phyloP scores from a whole-genome alignment of 2,329 filamentous ascomycete species.

The Coniochaeta prunicola region DNA sequence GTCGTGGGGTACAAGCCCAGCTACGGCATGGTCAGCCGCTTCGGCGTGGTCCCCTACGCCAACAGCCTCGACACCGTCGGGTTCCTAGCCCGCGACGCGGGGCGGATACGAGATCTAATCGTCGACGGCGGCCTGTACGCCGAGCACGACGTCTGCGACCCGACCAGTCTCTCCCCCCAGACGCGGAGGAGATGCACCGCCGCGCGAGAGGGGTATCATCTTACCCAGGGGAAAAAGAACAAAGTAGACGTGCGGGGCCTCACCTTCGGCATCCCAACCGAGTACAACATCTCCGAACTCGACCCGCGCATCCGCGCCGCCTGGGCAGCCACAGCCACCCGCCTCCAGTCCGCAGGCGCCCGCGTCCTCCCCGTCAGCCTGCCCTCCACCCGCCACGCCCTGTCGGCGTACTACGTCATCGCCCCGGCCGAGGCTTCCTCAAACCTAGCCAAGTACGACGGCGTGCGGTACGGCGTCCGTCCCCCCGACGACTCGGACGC shows the following conservation, averaged over 20 bases:
- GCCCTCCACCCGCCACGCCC: conserved; percentile 74
- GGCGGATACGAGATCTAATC: conserved; percentile 42
- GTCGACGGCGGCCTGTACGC: conserved; percentile 39
- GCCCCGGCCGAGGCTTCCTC: conserved; percentile 93
- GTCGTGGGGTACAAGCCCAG: conserved; percentile 84
- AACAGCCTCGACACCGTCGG: conserved; percentile 92
- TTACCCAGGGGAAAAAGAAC: conserved; percentile 10
- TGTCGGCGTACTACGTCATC: conserved; percentile 92
- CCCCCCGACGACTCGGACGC: conserved; percentile 27
- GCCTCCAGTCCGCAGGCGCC: conserved; percentile 59
- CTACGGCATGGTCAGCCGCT: conserved; percentile 79
- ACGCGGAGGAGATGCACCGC: conserved; percentile 44
- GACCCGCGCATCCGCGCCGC: conserved; percentile 58
- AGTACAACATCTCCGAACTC: conserved; percentile 87
- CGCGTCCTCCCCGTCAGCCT: conserved; percentile 70
- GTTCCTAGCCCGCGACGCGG: conserved; percentile 53
- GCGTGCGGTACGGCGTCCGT: conserved; percentile 73
- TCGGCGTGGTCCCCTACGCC: conserved; percentile 83
- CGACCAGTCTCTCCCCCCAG: conserved; percentile 57
- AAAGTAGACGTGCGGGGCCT: conserved; percentile 20
- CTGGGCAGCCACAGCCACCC: conserved; percentile 58
- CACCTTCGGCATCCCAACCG: conserved; percentile 53
- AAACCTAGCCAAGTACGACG: conserved; percentile 95
- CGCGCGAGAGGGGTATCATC: conserved; percentile 19
- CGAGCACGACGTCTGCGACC: conserved; percentile 61